Percentiles rank a stretch among this genome's conserved stretches.
Conservation (phyloP, 2,329 filamentous ascomycete species). For the Sphaerostilbella broomeana region DNA sequence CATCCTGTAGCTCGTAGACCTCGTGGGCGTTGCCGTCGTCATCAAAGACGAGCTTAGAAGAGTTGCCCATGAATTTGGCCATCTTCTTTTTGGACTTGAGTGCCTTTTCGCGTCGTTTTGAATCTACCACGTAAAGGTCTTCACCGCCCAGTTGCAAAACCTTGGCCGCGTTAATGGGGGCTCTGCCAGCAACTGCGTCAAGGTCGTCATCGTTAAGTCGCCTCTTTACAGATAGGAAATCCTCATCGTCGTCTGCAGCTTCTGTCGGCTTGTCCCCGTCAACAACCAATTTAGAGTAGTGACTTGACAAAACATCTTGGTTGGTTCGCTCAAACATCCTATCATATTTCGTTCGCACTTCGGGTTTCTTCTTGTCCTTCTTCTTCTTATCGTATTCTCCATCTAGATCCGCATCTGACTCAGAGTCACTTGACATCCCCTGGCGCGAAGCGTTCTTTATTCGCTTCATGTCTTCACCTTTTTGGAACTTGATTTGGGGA, state of each 20-base stretch:
- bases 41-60: conserved; percentile 82
- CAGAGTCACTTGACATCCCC: conserved; percentile 56
- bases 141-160: conserved; percentile 64
- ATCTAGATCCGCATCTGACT: conserved; percentile 48
- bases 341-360: conserved; percentile 90
- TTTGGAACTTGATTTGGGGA: conserved; percentile 87
- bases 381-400: conserved; percentile 29
- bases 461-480: conserved; percentile 79
- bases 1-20: conserved; percentile 81
- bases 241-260: conserved; percentile 56
- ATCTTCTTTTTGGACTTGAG: conserved; percentile 92
- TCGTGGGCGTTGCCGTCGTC: conserved; percentile 82
- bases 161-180: conserved; percentile 41
- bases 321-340: conserved; percentile 97
- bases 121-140: conserved; percentile 77
- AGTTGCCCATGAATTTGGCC: conserved; percentile 80
- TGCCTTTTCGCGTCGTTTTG: conserved; percentile 92
- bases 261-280: conserved; percentile 36
- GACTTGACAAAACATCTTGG: conserved; percentile 88
- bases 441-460: conserved; percentile 79
- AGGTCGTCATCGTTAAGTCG: conserved; percentile 68
- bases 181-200: conserved; percentile 42
- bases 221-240: conserved; percentile 86
- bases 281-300: conserved; percentile 81
- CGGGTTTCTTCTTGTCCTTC: conserved; percentile 56